Percentiles rank a stretch among this genome's conserved stretches.
These are phyloP conservation scores for Leccinum broughii DNA, from an alignment of 768 basidiomycete species.

Conservation along the genomic window DNA sequence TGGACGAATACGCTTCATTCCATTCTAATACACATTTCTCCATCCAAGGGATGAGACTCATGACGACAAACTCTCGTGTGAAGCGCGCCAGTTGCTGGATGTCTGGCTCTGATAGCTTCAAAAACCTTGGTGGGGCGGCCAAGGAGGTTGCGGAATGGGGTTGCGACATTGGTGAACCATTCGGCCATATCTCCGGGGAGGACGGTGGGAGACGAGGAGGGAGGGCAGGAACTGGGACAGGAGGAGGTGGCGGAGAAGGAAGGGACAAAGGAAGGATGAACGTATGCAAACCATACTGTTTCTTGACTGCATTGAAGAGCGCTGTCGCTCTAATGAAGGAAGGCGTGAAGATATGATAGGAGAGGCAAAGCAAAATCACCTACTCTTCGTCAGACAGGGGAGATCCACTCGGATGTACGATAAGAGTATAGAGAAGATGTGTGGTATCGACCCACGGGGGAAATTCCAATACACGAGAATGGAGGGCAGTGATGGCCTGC, in stretches of 20 bases:
- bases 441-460: constrained; percentile 82
- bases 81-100: constrained; percentile 75
- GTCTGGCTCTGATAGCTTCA: constrained; percentile 68
- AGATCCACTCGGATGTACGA: constrained; percentile 72
- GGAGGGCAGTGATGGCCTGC: constrained; percentile 75
- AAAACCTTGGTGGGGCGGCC: constrained; percentile 25
- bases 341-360: constrained; percentile 11
- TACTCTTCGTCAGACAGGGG: constrained; percentile 79
- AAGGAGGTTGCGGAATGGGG: neutral
- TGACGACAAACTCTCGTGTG: constrained; percentile 82
- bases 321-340: constrained; percentile 58
- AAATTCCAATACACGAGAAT: constrained; percentile 63
- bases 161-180: constrained; percentile 11
- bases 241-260: constrained; percentile 61
- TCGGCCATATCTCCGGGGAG: constrained; percentile 24
- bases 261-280: constrained; percentile 66
- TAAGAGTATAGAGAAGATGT: constrained; percentile 70
- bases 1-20: constrained; percentile 87
- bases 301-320: constrained; percentile 84
- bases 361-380: constrained; percentile 32
- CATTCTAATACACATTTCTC: constrained; percentile 91
- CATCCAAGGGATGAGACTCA: constrained; percentile 95
- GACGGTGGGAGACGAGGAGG: constrained; percentile 68
- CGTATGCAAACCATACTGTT: constrained; percentile 78
- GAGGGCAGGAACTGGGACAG: constrained; percentile 64